Percentiles rank a stretch among this genome's conserved stretches.
Conservation (phyloP, 257 asterid species). For the Jacaranda copaia region DNA sequence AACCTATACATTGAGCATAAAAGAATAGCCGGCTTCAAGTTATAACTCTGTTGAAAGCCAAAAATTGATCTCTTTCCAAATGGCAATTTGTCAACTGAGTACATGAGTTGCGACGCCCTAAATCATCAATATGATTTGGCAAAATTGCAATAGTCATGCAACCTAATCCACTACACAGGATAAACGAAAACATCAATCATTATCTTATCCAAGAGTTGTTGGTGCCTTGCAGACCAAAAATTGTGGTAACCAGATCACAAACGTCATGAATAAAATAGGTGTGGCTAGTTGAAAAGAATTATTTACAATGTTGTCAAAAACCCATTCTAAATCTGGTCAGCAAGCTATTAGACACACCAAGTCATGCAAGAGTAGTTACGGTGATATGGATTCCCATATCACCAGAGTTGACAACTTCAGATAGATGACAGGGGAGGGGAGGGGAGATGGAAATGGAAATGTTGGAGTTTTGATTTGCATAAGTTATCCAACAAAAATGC, state of each 20-base stretch:
- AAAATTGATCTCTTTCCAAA: background rate
- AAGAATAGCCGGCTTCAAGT: background rate
- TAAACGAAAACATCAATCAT: background rate
- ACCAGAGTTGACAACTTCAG: background rate
- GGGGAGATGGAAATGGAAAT: background rate
- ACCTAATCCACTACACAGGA: background rate
- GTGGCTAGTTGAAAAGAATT: background rate
- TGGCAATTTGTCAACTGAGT: background rate
- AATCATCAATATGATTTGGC: background rate
- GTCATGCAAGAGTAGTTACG: background rate
- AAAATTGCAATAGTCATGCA: background rate
- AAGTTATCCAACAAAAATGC: background rate
- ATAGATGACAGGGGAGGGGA: background rate
- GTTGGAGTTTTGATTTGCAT: background rate
- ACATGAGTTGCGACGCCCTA: background rate
- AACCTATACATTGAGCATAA: background rate
- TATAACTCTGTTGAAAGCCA: background rate
- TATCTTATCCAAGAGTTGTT: background rate
- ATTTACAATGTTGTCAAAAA: background rate
- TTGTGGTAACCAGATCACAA: background rate
- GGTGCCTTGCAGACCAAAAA: background rate
- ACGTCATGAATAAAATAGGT: background rate
- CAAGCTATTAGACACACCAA: background rate
- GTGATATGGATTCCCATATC: background rate
- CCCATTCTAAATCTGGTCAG: background rate